Base-by-base conservation (phyloP, 75 land plant genomes). In the Chamaecyparis obtusa region DNA sequence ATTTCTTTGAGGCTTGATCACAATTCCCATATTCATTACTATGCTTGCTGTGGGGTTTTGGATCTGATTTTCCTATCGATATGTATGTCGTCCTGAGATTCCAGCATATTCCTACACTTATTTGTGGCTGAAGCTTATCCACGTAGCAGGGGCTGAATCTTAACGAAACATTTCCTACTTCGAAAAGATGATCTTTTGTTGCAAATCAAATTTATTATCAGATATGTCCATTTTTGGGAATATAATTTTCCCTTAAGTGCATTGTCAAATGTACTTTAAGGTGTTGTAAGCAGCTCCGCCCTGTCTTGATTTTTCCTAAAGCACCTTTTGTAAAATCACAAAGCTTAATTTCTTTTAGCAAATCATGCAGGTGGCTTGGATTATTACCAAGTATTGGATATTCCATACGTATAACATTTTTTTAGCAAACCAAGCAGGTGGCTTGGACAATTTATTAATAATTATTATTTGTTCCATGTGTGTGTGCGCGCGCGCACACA, bases 401-500 rank as follows among this genome's bases (percentile, higher is more conserved):
- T 51, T 49, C 14, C 54, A 51, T 11, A 51, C 11, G 11, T 49
- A 9, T 48, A 8, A 51, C 27, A 60, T 24, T 21, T 60, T 57
- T 60, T 60, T 19, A 60, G 69, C n/a, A 6, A 60, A 60, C 24
- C 27, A 24, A 60, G 69, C 8, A 21, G 69, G 69, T 60, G 69
- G 69, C 27, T 6, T 6, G 24, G 60, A 57, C 2, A 51, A 51
- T 51, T 51, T 51, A 51, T 51, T 51, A 13, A 51, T 51, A 51
- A 51, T 11, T 51, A 57, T 57, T 17, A 21, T 57, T 17, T 57
- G 17, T 57, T 19, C 24, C 60, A 57, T 57, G 60, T 57, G 17
- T 17, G 5, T 57, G 3, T 3, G 2, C 13, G 9, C 0, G 0
- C 0, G 3, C 1, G 3, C 0, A 5, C 24, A 19, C 5, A 19